phyloP scores from a whole-genome alignment of 106 monocot species.

The Platanthera guangdongensis region DNA sequence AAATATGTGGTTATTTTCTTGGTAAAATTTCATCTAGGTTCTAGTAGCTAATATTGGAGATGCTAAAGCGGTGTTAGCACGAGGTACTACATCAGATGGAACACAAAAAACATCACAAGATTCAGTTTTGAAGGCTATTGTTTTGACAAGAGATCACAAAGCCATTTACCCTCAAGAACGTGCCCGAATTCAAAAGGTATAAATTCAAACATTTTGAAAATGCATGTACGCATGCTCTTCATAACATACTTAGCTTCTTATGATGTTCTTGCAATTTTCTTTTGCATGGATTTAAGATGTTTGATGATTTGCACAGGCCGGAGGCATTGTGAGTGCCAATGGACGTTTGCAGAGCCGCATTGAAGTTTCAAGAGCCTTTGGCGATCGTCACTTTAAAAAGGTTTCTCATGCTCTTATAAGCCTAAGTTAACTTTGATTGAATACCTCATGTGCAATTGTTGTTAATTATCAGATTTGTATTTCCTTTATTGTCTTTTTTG shows the following conservation, averaged over 20 bases:
- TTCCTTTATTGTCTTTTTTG: background rate
- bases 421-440: background rate
- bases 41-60: slow-evolving; percentile 88
- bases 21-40: slow-evolving; percentile 30
- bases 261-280: background rate
- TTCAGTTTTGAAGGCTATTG: slow-evolving; percentile 58
- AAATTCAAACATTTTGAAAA: background rate
- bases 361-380: slow-evolving; percentile 93
- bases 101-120: slow-evolving; percentile 11
- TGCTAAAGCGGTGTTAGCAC: slow-evolving; percentile 83
- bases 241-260: background rate
- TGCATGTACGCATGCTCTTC: background rate
- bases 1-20: background rate
- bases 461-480: background rate
- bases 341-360: slow-evolving; percentile 82
- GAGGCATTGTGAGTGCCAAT: slow-evolving; percentile 64
- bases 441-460: background rate
- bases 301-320: slow-evolving; percentile 36
- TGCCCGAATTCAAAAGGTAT: slow-evolving; percentile 73
- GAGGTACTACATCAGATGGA: slow-evolving; percentile 27
- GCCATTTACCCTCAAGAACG: slow-evolving; percentile 83
- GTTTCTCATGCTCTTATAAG: slow-evolving; percentile 16
- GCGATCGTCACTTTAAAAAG: slow-evolving; percentile 95
- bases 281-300: slow-evolving; percentile 6
- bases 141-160: slow-evolving; percentile 92